Conservation (phyloP, 2,329 filamentous ascomycete genomes). For the Xylariaceae sp. region DNA sequence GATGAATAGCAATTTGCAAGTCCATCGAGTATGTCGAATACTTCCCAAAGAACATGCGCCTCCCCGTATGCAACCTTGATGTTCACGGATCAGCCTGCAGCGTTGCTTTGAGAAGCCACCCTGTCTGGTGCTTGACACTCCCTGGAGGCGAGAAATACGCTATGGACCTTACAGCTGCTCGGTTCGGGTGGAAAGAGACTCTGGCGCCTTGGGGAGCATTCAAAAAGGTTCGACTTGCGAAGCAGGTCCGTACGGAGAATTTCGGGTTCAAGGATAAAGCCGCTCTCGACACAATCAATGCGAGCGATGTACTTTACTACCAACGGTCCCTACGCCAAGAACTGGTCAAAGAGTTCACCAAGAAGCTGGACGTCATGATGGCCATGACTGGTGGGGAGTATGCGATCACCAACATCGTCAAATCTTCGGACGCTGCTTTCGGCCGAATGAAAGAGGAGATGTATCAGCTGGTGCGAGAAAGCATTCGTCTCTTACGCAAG, state of each 20-base stretch:
- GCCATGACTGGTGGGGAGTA: not conserved
- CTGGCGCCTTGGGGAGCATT: constrained; percentile 11
- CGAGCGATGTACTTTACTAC: not conserved
- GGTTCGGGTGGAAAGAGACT: constrained; percentile 14
- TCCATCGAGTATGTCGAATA: not conserved
- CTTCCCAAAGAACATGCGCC: constrained; percentile 5
- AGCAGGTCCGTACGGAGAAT: not conserved
- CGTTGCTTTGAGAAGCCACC: not conserved
- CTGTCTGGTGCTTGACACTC: not conserved
- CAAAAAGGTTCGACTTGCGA: constrained; percentile 1
- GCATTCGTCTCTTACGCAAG: not conserved
- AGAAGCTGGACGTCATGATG: not conserved
- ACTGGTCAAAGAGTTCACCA: not conserved
- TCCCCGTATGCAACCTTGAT: constrained; percentile 6
- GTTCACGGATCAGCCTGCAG: not conserved
- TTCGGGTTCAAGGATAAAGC: not conserved
- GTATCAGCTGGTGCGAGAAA: not conserved
- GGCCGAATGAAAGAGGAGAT: not conserved
- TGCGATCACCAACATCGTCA: not conserved
- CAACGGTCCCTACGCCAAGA: not conserved
- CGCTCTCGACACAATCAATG: not conserved
- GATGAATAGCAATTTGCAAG: constrained; percentile 6
- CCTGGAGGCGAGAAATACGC: constrained; percentile 8
- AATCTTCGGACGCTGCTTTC: not conserved
- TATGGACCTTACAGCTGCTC: constrained; percentile 9